phyloP scores from a whole-genome alignment of 306 rosid species.

The Alnus glutinosa region DNA sequence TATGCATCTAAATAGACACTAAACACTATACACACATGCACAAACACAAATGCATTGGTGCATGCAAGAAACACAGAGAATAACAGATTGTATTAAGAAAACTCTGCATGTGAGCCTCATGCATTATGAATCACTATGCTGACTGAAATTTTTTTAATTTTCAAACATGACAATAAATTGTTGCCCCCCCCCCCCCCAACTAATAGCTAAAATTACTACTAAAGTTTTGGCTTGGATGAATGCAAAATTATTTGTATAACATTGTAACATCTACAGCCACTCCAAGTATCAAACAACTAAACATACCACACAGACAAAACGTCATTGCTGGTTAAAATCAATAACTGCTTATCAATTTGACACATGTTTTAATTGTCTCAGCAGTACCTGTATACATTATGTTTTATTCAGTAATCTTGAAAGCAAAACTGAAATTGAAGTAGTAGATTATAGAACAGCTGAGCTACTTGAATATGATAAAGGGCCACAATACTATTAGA shows the following conservation, averaged over 20 bases:
- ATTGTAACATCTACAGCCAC: neutral
- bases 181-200: neutral
- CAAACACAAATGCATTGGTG: neutral
- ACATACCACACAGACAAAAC: neutral
- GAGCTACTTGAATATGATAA: neutral
- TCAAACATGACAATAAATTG: neutral
- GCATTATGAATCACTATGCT: neutral
- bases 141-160: neutral
- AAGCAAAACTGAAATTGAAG: neutral
- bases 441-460: neutral
- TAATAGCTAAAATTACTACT: neutral
- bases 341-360: neutral
- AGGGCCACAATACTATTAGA: conserved; percentile 4
- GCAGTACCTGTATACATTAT: neutral
- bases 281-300: neutral
- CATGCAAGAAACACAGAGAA: neutral
- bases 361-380: neutral
- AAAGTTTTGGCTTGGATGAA: neutral
- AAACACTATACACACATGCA: neutral
- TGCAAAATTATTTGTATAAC: neutral
- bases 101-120: neutral
- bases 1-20: neutral
- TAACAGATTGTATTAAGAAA: neutral
- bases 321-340: neutral
- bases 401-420: neutral